Evolutionary conservation across 179 eudicot species (phyloP).

Genomic region (Carnegiea gigantea): DNA sequence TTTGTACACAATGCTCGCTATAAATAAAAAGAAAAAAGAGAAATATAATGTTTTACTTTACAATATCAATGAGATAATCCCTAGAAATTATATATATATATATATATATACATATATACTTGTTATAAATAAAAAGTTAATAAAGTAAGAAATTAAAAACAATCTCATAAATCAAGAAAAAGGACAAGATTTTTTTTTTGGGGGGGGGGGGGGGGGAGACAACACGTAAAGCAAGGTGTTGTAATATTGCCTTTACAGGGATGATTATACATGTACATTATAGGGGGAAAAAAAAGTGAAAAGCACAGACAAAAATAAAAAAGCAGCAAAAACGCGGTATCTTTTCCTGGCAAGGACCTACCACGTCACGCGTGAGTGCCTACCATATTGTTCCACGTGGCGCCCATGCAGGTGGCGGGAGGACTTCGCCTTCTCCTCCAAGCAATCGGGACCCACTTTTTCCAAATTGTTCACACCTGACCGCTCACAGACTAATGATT

Average conservation of each 20-base stretch:
- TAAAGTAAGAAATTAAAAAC: no score
- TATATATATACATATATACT: no score
- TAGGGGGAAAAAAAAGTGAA: no score
- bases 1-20: no score
- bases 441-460: slow-evolving; percentile 13
- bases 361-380: slow-evolving; percentile 23
- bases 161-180: neutral
- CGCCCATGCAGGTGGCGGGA: slow-evolving; percentile 22
- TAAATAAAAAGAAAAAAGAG: neutral
- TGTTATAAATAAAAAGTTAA: no score
- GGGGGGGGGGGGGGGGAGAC: no score
- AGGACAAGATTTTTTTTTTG: no score
- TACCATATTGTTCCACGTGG: slow-evolving; percentile 22
- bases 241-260: no score
- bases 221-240: no score
- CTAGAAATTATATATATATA: no score
- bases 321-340: slow-evolving; percentile 17
- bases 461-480: slow-evolving; percentile 28
- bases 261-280: no score
- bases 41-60: neutral
- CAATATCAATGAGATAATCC: neutral
- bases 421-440: slow-evolving; percentile 20
- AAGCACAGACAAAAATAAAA: neutral
- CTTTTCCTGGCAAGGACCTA: slow-evolving; percentile 6
- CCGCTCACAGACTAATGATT: neutral